Evolutionary conservation across 1,284 basidiomycete genomes (phyloP), one percentile per base, ranked within the genome.

Genomic region (Boletus semigastroideus): DNA sequence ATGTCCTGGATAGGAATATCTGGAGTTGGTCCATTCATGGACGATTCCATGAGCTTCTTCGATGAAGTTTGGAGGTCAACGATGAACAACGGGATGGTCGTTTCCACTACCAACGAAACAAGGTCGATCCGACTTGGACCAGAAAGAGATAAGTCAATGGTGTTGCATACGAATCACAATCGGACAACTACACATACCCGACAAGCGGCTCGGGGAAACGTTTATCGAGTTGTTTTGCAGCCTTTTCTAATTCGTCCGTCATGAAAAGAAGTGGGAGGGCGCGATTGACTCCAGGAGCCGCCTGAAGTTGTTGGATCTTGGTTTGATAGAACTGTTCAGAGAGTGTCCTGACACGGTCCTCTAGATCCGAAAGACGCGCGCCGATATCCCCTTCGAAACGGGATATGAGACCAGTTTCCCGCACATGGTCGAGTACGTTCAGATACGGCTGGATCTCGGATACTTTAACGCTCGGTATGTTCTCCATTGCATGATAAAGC

Each of bases 171-270:
- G 22, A 38, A 40, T 30, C 33, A 27, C 31, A 31, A 16, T 27
- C 22, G 41, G 27, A 44, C 43, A 39, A 40, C 14, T 37, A 37
- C 4, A 76, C 83, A 47, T 64, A 94, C 88, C 86, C 86, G 33
- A 94, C 74, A 19, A 98, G 67, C 17, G 92, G 88, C 51, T 90
- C 83, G 0, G 87, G 83, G 71, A 96, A 98, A 56, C 87, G 79
- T 69, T 92, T 92, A 70, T 94, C 89, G 31, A 94, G 75, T 30
- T 79, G 72, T 69, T 96, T 94, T 12, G 90, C 85, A 30, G 78
- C 75, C 66, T 92, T 95, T 73, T 97, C 93, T 11, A 98, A 76
- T 76, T 95, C 95, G 46, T 89, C 86, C 7, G 91, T 90, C 79
- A 97, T 83, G 27, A 89, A 73, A 43, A 96, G 73, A 28, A 94